Evolutionary conservation across 345 rosid genomes (phyloP).

Genomic region (Bruguiera sexangula): DNA sequence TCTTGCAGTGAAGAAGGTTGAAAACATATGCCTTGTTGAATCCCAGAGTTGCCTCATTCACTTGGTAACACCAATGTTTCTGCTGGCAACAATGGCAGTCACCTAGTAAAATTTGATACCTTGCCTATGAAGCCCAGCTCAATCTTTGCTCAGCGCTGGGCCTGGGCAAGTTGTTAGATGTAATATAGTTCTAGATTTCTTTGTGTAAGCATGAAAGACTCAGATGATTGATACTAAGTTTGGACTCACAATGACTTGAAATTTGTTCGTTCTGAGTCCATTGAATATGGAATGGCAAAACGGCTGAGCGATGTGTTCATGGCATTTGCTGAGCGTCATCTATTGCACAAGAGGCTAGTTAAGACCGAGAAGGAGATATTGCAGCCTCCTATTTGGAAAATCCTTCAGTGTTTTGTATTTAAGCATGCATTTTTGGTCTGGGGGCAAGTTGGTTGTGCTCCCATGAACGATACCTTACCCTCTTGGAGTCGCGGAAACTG

Average conservation of each 20-base stretch:
- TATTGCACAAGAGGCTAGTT: constrained; percentile 28
- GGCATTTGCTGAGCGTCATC: constrained; percentile 32
- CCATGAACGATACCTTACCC: too few relatives aligned
- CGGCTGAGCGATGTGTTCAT: constrained; percentile 29
- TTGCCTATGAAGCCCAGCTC: background rate
- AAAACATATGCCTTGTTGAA: constrained; percentile 35
- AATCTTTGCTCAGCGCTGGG: background rate
- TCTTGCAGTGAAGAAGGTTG: constrained; percentile 27
- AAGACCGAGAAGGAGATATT: constrained; percentile 23
- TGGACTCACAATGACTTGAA: constrained; percentile 19
- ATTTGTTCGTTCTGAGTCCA: constrained; percentile 29
- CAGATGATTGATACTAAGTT: constrained; percentile 9
- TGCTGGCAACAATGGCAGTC: background rate
- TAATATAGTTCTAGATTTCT: background rate
- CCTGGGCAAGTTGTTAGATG: constrained; percentile 16
- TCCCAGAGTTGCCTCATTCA: constrained; percentile 11
- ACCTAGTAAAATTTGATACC: background rate
- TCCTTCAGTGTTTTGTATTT: too few relatives aligned
- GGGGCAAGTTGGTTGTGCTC: too few relatives aligned
- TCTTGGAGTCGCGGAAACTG: too few relatives aligned
- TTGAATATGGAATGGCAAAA: constrained; percentile 33
- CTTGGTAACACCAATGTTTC: background rate
- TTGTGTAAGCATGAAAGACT: constrained; percentile 1
- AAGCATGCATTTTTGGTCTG: too few relatives aligned
- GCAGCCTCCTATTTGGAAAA: constrained; percentile 1